Evolutionary conservation across 106 monocot genomes (phyloP).

Genomic region (Vanilla planifolia): DNA sequence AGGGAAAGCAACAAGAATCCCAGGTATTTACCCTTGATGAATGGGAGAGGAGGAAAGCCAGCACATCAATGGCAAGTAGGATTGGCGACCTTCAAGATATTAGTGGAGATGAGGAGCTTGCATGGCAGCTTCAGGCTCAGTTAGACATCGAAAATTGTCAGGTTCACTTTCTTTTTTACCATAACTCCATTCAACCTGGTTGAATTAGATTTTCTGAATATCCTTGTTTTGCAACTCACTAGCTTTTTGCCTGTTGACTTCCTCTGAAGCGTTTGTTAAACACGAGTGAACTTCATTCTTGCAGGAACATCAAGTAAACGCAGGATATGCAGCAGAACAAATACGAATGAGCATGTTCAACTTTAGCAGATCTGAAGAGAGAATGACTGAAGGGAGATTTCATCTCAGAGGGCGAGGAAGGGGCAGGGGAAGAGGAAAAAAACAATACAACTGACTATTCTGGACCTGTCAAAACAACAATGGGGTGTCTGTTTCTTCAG

Average conservation of each 20-base stretch:
- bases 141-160: constrained; percentile 77
- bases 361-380: constrained; percentile 43
- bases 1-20: constrained; percentile 55
- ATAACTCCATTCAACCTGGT: too few relatives aligned
- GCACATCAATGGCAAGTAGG: constrained; percentile 9
- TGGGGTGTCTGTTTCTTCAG: too few relatives aligned
- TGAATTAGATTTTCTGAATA: too few relatives aligned
- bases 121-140: constrained; percentile 71
- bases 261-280: too few relatives aligned
- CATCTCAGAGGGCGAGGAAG: constrained; percentile 65
- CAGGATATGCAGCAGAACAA: constrained; percentile 49
- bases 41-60: constrained; percentile 83
- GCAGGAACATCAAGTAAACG: constrained; percentile 21
- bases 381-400: constrained; percentile 15
- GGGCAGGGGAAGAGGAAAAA: constrained; percentile 52
- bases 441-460: too few relatives aligned
- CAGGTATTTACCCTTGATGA: constrained; percentile 89
- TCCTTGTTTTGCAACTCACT: too few relatives aligned
- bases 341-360: constrained; percentile 85
- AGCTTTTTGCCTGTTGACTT: too few relatives aligned
- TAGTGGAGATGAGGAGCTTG: constrained; percentile 82
- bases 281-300: not conserved
- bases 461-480: too few relatives aligned
- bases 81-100: constrained; percentile 26
- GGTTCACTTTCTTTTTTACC: constrained; percentile 31